Evolutionary conservation across 768 basidiomycete genomes (phyloP).

Genomic region (Pholiota microspora): DNA sequence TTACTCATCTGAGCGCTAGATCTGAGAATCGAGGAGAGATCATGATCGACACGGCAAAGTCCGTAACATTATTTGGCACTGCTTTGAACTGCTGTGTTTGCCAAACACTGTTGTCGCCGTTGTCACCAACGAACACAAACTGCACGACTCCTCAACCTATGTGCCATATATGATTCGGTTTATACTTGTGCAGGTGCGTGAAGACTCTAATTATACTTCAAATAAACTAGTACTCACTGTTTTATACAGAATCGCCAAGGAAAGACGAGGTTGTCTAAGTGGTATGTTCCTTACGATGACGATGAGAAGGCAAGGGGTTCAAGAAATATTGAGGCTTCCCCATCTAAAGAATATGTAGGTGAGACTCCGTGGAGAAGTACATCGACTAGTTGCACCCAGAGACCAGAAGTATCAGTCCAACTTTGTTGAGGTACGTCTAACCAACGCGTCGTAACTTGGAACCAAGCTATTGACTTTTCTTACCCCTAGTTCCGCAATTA

Average conservation of each 20-base stretch:
- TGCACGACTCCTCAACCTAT: not conserved
- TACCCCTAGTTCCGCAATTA: conserved; percentile 97
- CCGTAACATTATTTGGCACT: not conserved
- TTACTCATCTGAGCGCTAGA: no score
- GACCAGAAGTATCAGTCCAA: conserved; percentile 99
- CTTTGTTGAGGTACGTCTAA: conserved; percentile 86
- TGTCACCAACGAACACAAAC: not conserved
- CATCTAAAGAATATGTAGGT: conserved; percentile 49
- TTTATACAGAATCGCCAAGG: conserved; percentile 89
- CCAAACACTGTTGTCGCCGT: not conserved
- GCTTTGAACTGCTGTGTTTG: not conserved
- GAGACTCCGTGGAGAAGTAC: conserved; percentile 92
- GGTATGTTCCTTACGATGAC: conserved; percentile 99
- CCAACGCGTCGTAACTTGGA: conserved; percentile 1
- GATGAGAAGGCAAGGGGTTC: conserved; percentile 87
- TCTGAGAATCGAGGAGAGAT: no score
- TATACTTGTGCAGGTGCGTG: conserved; percentile 87
- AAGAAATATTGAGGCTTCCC: not conserved
- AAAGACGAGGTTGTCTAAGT: conserved; percentile 95
- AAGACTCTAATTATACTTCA: not conserved
- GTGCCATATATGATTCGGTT: conserved; percentile 81
- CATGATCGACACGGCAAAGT: no score
- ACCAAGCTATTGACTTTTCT: no score
- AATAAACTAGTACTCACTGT: no score
- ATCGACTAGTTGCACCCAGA: conserved; percentile 90